phyloP scores from a whole-genome alignment of 768 basidiomycete species.

The Suillus sp. region DNA sequence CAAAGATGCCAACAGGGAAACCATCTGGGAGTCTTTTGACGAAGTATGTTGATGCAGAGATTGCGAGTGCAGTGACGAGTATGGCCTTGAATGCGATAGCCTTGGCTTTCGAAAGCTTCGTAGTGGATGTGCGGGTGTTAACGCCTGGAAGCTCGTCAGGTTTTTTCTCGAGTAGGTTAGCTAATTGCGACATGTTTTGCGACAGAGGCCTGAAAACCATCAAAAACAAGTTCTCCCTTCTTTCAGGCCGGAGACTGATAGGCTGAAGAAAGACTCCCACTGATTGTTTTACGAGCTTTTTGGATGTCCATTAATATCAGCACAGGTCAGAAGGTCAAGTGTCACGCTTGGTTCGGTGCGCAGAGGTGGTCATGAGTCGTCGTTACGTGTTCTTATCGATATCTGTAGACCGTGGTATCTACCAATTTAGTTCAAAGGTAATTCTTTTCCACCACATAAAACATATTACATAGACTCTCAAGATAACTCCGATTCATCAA shows the following conservation, averaged over 20 bases:
- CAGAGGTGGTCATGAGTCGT: background rate
- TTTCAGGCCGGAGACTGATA: background rate
- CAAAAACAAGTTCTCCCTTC: background rate
- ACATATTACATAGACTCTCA: constrained; percentile 3
- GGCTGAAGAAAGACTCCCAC: background rate
- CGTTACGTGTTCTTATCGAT: background rate
- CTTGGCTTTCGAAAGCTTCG: constrained; percentile 33
- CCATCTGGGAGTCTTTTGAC: constrained; percentile 5
- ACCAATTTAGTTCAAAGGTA: background rate
- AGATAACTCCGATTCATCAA: constrained; percentile 49
- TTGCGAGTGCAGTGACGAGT: constrained; percentile 18
- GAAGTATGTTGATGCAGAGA: constrained; percentile 23
- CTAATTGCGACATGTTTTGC: constrained; percentile 3
- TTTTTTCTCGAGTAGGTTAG: background rate
- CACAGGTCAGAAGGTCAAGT: background rate
- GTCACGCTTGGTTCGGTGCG: background rate
- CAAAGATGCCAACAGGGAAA: background rate
- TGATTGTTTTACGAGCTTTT: background rate
- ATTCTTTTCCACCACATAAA: background rate
- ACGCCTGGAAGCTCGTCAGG: constrained; percentile 1
- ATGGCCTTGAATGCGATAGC: constrained; percentile 12
- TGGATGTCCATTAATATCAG: background rate
- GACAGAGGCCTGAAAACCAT: background rate
- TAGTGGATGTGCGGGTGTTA: background rate
- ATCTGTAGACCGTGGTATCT: background rate